A percentile compares a stretch with the other conserved stretches of the same genome.
Evolutionary conservation across 2,329 filamentous ascomycete species (phyloP).

Genomic region (Sporothrix pallida): DNA sequence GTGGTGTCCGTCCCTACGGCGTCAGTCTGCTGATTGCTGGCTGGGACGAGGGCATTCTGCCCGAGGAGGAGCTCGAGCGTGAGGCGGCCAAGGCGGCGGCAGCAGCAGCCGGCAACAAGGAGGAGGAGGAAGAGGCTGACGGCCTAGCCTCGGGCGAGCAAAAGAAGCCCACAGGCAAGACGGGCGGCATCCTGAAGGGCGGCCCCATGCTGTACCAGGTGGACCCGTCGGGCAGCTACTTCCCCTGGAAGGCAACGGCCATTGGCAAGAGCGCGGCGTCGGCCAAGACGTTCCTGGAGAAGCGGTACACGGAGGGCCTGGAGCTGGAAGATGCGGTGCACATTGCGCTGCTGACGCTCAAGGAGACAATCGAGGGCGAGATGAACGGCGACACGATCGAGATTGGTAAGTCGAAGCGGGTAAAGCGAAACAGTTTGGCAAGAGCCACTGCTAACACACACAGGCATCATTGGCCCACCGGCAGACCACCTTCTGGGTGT

Average conservation of each 20-base stretch:
- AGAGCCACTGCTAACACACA: not conserved
- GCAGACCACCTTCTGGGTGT: constrained; percentile 91
- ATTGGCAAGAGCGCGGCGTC: constrained; percentile 98
- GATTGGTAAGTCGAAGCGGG: constrained; percentile 69
- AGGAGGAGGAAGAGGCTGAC: constrained; percentile 47
- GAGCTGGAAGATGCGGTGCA: constrained; percentile 98
- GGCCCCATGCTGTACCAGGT: constrained; percentile 98
- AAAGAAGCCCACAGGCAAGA: constrained; percentile 82
- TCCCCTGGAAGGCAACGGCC: constrained; percentile 98
- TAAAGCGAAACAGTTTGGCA: not conserved
- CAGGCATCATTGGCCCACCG: constrained; percentile 89
- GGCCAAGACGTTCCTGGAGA: constrained; percentile 98
- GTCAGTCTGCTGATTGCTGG: constrained; percentile 94
- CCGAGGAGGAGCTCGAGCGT: constrained; percentile 72
- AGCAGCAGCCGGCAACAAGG: constrained; percentile 48
- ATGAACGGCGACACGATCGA: constrained; percentile 99
- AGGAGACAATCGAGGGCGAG: constrained; percentile 99
- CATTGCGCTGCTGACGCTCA: constrained; percentile 94
- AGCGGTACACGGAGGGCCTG: constrained; percentile 95
- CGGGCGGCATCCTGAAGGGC: constrained; percentile 92
- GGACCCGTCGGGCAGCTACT: constrained; percentile 98
- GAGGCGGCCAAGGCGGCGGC: constrained; percentile 53
- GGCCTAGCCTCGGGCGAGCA: constrained; percentile 57
- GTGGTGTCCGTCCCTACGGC: constrained; percentile 95
- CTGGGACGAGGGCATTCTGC: constrained; percentile 96